Conservation (phyloP, 2,329 filamentous ascomycete genomes). For the Boeremia lycopersici region DNA sequence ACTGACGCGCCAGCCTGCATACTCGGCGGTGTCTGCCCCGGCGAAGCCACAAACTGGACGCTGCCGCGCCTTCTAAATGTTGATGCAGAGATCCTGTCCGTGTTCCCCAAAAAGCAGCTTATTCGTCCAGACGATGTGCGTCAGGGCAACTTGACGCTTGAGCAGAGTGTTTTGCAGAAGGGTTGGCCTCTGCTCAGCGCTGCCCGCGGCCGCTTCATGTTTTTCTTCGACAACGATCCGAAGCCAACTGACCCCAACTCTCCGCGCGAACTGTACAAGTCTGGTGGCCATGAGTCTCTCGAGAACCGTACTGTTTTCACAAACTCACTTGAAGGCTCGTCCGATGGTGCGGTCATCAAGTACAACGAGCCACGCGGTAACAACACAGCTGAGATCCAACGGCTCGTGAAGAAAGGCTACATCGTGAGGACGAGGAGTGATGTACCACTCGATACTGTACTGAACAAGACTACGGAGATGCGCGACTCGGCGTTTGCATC, state of each 20-base stretch:
- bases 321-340: slow-evolving; percentile 53
- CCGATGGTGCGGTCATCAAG: slow-evolving; percentile 59
- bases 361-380: slow-evolving; percentile 52
- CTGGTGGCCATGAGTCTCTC: slow-evolving; percentile 41
- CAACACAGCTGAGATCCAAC: slow-evolving; percentile 50
- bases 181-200: slow-evolving; percentile 58
- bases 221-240: slow-evolving; percentile 59
- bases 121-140: slow-evolving; percentile 57
- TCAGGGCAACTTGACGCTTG: slow-evolving; percentile 50
- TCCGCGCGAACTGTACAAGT: slow-evolving; percentile 49
- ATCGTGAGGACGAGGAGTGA: slow-evolving; percentile 58
- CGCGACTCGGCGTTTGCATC: slow-evolving; percentile 53
- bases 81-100: slow-evolving; percentile 55
- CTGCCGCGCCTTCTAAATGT: slow-evolving; percentile 51
- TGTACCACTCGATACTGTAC: slow-evolving; percentile 53
- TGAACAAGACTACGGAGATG: slow-evolving; percentile 51
- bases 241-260: slow-evolving; percentile 36
- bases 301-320: slow-evolving; percentile 58
- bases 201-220: slow-evolving; percentile 55
- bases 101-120: slow-evolving; percentile 50
- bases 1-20: slow-evolving; percentile 45
- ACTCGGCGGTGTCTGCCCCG: slow-evolving; percentile 47
- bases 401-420: slow-evolving; percentile 55
- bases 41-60: slow-evolving; percentile 53
- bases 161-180: slow-evolving; percentile 52